These are phyloP conservation scores for Parietaria judaica DNA, from an alignment of 306 rosid genomes.

Conservation along the genomic window DNA sequence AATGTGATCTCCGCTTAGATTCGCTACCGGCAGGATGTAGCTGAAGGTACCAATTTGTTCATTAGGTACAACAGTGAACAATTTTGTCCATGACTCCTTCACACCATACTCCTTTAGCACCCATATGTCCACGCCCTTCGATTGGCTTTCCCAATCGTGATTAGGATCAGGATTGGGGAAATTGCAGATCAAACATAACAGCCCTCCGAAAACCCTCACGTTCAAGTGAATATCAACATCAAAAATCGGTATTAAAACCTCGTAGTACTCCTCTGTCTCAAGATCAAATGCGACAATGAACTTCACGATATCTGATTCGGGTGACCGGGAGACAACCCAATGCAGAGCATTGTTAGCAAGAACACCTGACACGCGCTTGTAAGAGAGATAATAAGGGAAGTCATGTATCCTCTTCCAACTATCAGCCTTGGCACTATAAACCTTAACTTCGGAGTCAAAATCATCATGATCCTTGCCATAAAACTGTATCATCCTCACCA, in stretches of 20 bases:
- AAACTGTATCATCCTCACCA: slow-evolving; percentile 6
- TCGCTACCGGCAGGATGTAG: background rate
- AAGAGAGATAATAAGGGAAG: slow-evolving; percentile 4
- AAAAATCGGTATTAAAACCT: slow-evolving; percentile 13
- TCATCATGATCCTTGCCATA: background rate
- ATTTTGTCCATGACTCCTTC: background rate
- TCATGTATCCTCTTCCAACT: slow-evolving; percentile 8
- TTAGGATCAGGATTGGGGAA: no score
- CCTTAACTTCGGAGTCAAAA: slow-evolving; percentile 8
- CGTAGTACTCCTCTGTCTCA: slow-evolving; percentile 1
- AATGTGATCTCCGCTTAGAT: background rate
- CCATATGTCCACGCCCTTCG: background rate
- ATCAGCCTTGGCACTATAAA: background rate
- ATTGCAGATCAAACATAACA: slow-evolving; percentile 29
- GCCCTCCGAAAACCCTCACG: slow-evolving; percentile 32
- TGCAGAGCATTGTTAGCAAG: slow-evolving; percentile 1
- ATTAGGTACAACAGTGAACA: background rate
- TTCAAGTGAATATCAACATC: slow-evolving; percentile 26
- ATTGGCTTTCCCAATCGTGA: no score
- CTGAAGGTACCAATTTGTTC: background rate
- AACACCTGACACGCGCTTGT: background rate
- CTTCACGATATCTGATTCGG: background rate
- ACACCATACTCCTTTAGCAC: background rate
- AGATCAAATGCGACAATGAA: background rate
- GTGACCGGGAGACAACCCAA: slow-evolving; percentile 2